phyloP scores from a whole-genome alignment of 2,329 filamentous ascomycete genomes.

The Curvularia lunata region DNA sequence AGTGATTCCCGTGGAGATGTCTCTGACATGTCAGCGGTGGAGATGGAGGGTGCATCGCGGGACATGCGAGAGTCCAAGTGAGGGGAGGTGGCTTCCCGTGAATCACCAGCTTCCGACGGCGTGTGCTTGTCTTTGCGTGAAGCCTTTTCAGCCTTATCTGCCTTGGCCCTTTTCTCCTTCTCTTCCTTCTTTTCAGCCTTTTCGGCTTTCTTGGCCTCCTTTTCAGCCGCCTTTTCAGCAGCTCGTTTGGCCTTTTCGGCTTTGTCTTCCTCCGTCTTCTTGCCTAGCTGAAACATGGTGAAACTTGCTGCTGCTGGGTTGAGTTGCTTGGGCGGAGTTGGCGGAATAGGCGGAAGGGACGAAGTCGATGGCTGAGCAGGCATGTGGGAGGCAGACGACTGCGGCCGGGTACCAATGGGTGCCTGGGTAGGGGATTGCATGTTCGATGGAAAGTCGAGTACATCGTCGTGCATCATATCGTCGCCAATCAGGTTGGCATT shows the following conservation, averaged over 20 bases:
- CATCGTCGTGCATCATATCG: constrained; percentile 57
- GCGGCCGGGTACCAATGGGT: constrained; percentile 80
- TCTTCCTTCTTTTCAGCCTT: constrained; percentile 45
- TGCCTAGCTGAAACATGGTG: constrained; percentile 54
- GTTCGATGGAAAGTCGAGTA: constrained; percentile 56
- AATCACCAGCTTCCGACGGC: constrained; percentile 33
- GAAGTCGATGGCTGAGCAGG: constrained; percentile 20
- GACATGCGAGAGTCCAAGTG: constrained; percentile 46
- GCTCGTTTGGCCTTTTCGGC: constrained; percentile 40
- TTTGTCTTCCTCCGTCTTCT: constrained; percentile 44
- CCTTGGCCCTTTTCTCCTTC: constrained; percentile 49
- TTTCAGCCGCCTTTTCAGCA: constrained; percentile 43
- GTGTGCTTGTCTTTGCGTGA: constrained; percentile 46
- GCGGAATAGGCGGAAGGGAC: constrained; percentile 40
- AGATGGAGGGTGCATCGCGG: constrained; percentile 53
- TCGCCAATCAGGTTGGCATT: constrained; percentile 67
- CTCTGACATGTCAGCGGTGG: constrained; percentile 46
- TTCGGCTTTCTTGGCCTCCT: constrained; percentile 45
- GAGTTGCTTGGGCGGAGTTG: constrained; percentile 63
- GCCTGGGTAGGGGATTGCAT: constrained; percentile 62
- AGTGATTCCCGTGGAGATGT: constrained; percentile 50
- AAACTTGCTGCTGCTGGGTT: constrained; percentile 93
- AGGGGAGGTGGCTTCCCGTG: constrained; percentile 36
- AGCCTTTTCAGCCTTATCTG: constrained; percentile 42
- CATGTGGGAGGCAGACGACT: constrained; percentile 60